Conservation (phyloP, 345 rosid genomes). For the Jatropha curcas region DNA sequence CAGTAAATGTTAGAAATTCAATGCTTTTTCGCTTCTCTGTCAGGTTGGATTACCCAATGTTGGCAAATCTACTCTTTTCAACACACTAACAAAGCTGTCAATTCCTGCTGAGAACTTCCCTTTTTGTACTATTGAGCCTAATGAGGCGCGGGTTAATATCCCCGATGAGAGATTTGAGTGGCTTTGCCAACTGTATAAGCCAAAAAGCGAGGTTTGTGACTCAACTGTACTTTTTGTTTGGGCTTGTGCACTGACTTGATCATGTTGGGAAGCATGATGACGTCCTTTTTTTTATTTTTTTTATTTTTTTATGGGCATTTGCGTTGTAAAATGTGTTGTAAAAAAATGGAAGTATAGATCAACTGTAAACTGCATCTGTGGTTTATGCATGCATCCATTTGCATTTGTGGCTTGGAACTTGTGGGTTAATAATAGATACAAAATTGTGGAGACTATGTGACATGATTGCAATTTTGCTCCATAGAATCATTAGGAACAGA, state of each 20-base stretch:
- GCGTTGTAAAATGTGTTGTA: too few relatives aligned
- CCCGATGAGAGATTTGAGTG: slow-evolving; percentile 96
- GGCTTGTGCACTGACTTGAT: too few relatives aligned
- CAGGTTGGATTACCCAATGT: slow-evolving; percentile 98
- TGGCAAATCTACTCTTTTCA: slow-evolving; percentile 95
- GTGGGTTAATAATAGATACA: not conserved
- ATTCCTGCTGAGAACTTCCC: slow-evolving; percentile 99
- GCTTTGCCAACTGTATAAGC: slow-evolving; percentile 83
- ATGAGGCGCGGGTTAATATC: slow-evolving; percentile 86
- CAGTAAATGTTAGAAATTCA: not conserved
- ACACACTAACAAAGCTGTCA: slow-evolving; percentile 85
- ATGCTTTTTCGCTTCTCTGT: not conserved
- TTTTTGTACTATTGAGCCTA: slow-evolving; percentile 95
- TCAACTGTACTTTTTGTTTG: not conserved
- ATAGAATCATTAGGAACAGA: not conserved
- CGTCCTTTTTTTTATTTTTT: too few relatives aligned
- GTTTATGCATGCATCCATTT: not conserved
- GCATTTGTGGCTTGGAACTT: not conserved
- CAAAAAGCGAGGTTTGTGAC: slow-evolving; percentile 72
- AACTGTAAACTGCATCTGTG: not conserved
- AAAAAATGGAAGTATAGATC: too few relatives aligned
- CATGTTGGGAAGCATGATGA: too few relatives aligned
- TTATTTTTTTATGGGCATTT: too few relatives aligned
- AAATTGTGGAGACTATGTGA: not conserved
- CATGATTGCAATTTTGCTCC: not conserved